Evolutionary conservation across 1,139 yeast genomes (phyloP).

Genomic region (Starmera stellimalicola): DNA sequence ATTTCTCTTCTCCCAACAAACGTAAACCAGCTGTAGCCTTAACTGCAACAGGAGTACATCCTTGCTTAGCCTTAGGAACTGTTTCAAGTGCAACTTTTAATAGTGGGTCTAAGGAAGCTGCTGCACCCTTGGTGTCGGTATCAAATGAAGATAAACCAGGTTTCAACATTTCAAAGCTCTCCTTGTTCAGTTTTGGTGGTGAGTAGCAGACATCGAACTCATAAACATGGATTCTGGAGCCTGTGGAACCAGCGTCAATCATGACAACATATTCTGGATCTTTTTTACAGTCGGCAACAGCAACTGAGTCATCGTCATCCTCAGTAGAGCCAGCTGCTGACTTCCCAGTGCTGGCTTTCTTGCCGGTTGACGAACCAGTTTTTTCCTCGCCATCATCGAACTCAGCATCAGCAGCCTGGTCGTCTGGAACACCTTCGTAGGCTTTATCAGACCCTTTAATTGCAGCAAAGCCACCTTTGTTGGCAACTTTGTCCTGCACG

Average conservation of each 20-base stretch:
- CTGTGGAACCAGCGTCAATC: constrained; percentile 97
- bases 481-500: constrained; percentile 2
- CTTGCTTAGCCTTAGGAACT: constrained; percentile 64
- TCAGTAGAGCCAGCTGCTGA: no score
- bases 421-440: constrained; percentile 20
- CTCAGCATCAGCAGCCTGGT: constrained; percentile 5
- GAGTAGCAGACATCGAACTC: constrained; percentile 77
- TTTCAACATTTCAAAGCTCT: constrained; percentile 77
- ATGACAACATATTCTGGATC: constrained; percentile 60
- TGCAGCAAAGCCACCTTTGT: constrained; percentile 16
- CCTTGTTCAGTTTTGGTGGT: constrained; percentile 73
- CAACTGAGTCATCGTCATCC: constrained; percentile 3
- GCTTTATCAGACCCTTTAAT: constrained; percentile 18
- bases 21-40: constrained; percentile 98
- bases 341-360: no score
- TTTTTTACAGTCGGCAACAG: constrained; percentile 20
- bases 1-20: constrained; percentile 67
- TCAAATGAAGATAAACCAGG: constrained; percentile 90
- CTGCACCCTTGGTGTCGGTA: constrained; percentile 76
- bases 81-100: constrained; percentile 61
- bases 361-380: not conserved
- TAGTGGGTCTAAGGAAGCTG: constrained; percentile 74
- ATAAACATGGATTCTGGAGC: constrained; percentile 91
- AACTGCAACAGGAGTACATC: constrained; percentile 88
- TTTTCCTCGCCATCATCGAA: constrained; percentile 2